Evolutionary conservation across 495 filamentous ascomycete species (phyloP), one percentile per base, ranked within the genome.

Genomic region (Durotheca rogersii): DNA sequence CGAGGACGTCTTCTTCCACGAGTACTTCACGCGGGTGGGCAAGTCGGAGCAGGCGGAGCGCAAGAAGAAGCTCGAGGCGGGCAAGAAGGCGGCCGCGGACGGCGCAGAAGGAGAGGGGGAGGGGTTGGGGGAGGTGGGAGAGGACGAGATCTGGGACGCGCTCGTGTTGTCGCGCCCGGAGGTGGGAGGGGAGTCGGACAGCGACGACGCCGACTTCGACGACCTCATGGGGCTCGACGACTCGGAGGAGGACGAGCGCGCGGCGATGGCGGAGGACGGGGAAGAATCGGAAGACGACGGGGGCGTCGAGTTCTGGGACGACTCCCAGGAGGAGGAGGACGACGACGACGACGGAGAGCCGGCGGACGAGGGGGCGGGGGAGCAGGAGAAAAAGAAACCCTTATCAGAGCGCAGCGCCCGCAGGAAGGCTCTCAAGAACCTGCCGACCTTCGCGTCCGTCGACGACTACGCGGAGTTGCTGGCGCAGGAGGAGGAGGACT

Each of bases 1-100:
- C 0, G 90, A 98, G 60, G 94, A 98, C 59, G 89, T 88, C 33
- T 98, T 98, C 81, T 98, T 98, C 80, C 93, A 98, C 69, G 82
- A 86, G 47, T 98, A 97, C 80, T 97, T 98, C 67, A 82, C 79
- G 51, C 80, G 86, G 41, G 69, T 90, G 32, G 86, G 86, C 34
- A 92, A 88, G 66, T 79, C 77, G 41, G 73, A 69, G 20, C 63
- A 67, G 41, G 49, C 54, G 20, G 82, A 85, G 64, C 79, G 82
- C 50, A 68, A 67, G 50, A 77, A 76, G 52, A 65, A 66, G 36
- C n/a, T n/a, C n/a, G 82, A 84, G 74, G 74, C 74, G 51, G 67
- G 51, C 47, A 65, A 72, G n/a, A n/a, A n/a, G 64, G 78, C 81
- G 53, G 62, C 60, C 18, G 65, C 56, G 0, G 66, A 56, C 4